A percentile compares a stretch with the other conserved stretches of the same genome.
phyloP scores from a whole-genome alignment of 1,139 yeast species.

The Suhomyces anneliseae region DNA sequence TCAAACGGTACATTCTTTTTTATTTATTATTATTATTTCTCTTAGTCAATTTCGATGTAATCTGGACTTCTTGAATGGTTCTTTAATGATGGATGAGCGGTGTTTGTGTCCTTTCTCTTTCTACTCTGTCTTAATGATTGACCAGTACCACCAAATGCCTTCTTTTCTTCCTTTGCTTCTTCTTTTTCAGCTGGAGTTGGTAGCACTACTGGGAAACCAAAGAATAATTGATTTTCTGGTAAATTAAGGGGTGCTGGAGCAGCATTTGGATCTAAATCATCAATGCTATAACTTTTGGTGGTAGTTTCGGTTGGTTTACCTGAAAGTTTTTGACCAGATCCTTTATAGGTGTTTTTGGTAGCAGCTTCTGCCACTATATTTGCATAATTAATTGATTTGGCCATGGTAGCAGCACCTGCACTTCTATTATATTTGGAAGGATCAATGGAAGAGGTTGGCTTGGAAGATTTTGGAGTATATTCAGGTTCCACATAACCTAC shows the following conservation, averaged over 20 bases:
- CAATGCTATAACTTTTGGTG: constrained; percentile 25
- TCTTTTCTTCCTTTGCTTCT: constrained; percentile 28
- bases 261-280: constrained; percentile 50
- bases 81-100: constrained; percentile 42
- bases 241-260: constrained; percentile 71
- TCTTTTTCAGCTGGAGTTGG: constrained; percentile 52
- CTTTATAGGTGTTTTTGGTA: constrained; percentile 42
- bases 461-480: constrained; percentile 40
- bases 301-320: constrained; percentile 48
- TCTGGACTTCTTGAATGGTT: constrained; percentile 68
- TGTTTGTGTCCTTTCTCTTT: constrained; percentile 66
- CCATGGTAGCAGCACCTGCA: constrained; percentile 74
- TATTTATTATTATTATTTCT: background rate
- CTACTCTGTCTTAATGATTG: constrained; percentile 71
- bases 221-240: constrained; percentile 85
- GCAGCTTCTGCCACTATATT: constrained; percentile 50
- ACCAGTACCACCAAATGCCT: constrained; percentile 60
- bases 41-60: constrained; percentile 71
- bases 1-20: background rate
- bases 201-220: constrained; percentile 88
- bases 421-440: constrained; percentile 40
- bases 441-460: constrained; percentile 26
- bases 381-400: constrained; percentile 69
- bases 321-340: constrained; percentile 72
- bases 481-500: constrained; percentile 96